Evolutionary conservation across 345 rosid species (phyloP).

Genomic region (Pistacia atlantica): DNA sequence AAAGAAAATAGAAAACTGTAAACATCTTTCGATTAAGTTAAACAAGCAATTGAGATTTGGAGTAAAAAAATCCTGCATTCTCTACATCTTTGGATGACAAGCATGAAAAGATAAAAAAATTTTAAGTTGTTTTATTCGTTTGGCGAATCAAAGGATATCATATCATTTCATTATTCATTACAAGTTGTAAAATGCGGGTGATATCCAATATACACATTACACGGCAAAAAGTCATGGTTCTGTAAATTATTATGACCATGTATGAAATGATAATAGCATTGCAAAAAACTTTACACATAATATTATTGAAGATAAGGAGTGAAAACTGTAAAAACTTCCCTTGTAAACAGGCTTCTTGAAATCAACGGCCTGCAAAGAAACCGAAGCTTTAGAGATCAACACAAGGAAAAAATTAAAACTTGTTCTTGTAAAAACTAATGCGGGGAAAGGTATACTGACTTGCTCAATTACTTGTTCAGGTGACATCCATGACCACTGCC

Average conservation of each 20-base stretch:
- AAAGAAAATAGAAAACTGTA: no score
- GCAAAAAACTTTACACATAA: not conserved
- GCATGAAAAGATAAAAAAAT: no score
- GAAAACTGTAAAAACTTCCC: constrained; percentile 67
- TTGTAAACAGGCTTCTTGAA: constrained; percentile 91
- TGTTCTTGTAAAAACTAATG: not conserved
- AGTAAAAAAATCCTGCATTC: no score
- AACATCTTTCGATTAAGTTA: no score
- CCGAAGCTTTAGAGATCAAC: not conserved
- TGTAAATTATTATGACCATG: not conserved
- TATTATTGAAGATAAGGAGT: constrained; percentile 57
- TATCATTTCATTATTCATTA: constrained; percentile 1
- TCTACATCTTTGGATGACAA: no score
- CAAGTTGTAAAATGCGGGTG: not conserved
- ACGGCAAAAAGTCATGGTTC: not conserved
- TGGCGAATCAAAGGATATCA: not conserved
- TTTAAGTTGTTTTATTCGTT: not conserved
- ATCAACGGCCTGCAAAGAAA: constrained; percentile 71
- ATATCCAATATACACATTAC: not conserved
- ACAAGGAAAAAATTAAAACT: not conserved
- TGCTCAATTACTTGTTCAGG: constrained; percentile 65
- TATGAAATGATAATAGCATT: no score
- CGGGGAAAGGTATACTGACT: constrained; percentile 37
- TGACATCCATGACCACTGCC: constrained; percentile 82
- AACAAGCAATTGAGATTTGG: no score